Conservation (phyloP, 805 yeast species). For the Blastobotrys mokoenaii region DNA sequence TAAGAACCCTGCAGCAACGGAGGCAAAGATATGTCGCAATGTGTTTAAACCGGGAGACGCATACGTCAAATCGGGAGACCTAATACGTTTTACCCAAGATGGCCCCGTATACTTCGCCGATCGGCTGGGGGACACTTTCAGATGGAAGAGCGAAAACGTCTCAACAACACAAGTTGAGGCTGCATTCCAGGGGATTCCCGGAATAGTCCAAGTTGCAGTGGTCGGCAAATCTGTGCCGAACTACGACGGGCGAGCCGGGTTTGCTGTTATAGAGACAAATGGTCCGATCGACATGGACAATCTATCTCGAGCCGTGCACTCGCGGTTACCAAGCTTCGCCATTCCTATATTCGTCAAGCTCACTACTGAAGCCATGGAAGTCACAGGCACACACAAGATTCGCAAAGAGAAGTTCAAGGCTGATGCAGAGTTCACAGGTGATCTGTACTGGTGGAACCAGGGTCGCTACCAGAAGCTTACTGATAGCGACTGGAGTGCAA, state of each 20-base stretch:
- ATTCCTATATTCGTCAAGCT: constrained; percentile 76
- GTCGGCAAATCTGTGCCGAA: constrained; percentile 83
- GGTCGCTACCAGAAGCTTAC: too few relatives aligned
- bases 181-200: constrained; percentile 30
- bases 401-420: too few relatives aligned
- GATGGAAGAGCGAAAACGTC: constrained; percentile 96
- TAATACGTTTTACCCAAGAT: constrained; percentile 57
- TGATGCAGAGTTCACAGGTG: too few relatives aligned
- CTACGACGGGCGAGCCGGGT: constrained; percentile 94
- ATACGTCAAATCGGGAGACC: constrained; percentile 83
- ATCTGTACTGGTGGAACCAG: too few relatives aligned
- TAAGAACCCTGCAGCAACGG: constrained; percentile 71
- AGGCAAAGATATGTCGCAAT: constrained; percentile 61
- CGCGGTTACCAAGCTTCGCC: constrained; percentile 72
- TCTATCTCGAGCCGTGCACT: constrained; percentile 34
- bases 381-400: too few relatives aligned
- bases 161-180: constrained; percentile 93
- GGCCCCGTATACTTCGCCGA: constrained; percentile 79
- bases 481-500: too few relatives aligned
- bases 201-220: constrained; percentile 52
- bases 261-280: constrained; percentile 70
- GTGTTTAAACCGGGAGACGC: constrained; percentile 85
- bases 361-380: too few relatives aligned
- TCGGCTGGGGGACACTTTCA: constrained; percentile 87
- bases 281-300: constrained; percentile 29